Base-by-base conservation (phyloP, 768 basidiomycete genomes). In the Sporobolomyces roseus region DNA sequence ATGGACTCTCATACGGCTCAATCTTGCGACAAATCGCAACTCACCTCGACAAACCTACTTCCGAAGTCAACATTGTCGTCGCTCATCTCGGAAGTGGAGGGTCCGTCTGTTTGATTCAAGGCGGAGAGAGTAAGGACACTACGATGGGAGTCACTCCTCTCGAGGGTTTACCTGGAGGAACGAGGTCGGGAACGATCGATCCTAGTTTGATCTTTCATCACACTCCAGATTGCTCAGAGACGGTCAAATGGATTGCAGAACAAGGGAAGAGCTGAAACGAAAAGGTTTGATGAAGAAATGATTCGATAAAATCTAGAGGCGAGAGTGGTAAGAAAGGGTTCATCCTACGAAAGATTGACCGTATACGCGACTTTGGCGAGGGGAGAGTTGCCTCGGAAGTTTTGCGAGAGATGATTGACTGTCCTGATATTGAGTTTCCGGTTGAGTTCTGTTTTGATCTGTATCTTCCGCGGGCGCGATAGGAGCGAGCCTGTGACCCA, bases 41-140 rank as follows among this genome's bases (percentile, higher is more conserved):
- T 3, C 82, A 85, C 75, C 81, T 93, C 14, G 65, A 81, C 7
- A 87, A 87, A 81, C 79, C 82, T 2, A 75, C 80, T 25, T 74
- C 81, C 17, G 74, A 84, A 14, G 79, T 87, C 52, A 91, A 87
- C 77, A 82, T 93, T 58, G 90, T 94, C 65, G 82, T 90, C 21
- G 81, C 91, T 35, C 93, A 94, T 78, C 84, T 94, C 63, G 92
- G 92, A 7, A 90, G 89, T n/a, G 93, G 93, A 19, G 92, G 91
- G 0, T 90, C 88, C 19, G 85, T 83, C 17, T 92, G 90, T 78
- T 85, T 86, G 23, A 87, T 94, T 77, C 82, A 82, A 55, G 76
- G 81, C 45, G 93, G 93, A 27, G 80, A 83, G 66, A 90, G 88
- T 27, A 82, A 87, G 71, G 90, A 94, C 78, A 93, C 91, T 1